Percentiles rank a stretch among this genome's conserved stretches.
Evolutionary conservation across 306 rosid genomes (phyloP).

Genomic region (Cucumis melo): DNA sequence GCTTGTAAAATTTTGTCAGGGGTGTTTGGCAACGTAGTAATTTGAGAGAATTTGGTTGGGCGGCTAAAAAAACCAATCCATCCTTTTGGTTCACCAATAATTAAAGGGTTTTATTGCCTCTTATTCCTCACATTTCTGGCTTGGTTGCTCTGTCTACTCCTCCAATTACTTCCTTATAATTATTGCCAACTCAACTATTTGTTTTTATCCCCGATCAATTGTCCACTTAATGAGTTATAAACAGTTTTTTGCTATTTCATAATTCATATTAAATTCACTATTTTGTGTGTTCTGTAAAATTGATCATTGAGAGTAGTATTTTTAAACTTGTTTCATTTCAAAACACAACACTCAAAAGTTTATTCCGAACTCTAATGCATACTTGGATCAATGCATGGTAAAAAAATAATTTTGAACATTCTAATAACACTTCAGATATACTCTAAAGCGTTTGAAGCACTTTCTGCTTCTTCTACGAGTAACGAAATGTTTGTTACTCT

Average conservation of each 20-base stretch:
- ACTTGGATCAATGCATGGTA: neutral
- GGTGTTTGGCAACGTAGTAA: too few species aligned
- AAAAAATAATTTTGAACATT: neutral
- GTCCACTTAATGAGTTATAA: neutral
- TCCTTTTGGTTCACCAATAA: too few species aligned
- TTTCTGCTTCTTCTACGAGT: neutral
- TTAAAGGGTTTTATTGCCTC: too few species aligned
- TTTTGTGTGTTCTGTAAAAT: neutral
- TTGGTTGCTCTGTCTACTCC: too few species aligned
- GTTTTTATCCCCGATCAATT: too few species aligned
- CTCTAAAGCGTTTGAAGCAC: neutral
- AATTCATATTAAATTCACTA: neutral
- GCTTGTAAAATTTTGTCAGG: neutral
- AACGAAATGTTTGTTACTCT: neutral
- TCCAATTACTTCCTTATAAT: too few species aligned
- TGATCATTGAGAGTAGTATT: neutral
- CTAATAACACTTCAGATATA: neutral
- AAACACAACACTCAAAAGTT: neutral
- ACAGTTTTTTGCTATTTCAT: neutral
- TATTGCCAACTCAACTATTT: too few species aligned
- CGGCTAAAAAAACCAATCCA: too few species aligned
- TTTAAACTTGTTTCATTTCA: neutral
- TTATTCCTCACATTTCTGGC: too few species aligned
- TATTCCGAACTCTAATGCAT: too few species aligned
- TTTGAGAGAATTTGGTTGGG: too few species aligned